phyloP scores from a whole-genome alignment of 2,329 filamentous ascomycete genomes.

The Pyrenophora graminea region DNA sequence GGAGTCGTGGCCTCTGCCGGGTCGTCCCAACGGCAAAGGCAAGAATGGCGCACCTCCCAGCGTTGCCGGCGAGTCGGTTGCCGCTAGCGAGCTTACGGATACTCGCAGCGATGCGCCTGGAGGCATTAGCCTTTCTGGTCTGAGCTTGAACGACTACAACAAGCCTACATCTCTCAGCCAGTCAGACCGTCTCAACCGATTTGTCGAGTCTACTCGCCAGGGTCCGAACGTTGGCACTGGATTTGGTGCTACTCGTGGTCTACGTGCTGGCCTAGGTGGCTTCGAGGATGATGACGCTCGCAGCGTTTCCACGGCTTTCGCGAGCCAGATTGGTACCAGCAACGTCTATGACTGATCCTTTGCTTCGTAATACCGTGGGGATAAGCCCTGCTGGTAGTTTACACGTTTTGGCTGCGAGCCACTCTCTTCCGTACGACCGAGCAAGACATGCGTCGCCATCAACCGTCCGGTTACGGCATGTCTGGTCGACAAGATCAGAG shows the following conservation, averaged over 20 bases:
- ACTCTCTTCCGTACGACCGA: slow-evolving; percentile 8
- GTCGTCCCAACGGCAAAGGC: slow-evolving; percentile 69
- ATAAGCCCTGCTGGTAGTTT: slow-evolving; percentile 1
- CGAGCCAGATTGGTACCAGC: slow-evolving; percentile 85
- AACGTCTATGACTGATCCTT: slow-evolving; percentile 60
- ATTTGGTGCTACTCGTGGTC: slow-evolving; percentile 50
- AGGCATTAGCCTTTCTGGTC: slow-evolving; percentile 84
- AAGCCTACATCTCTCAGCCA: slow-evolving; percentile 76
- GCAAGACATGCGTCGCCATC: slow-evolving; percentile 7
- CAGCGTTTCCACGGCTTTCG: slow-evolving; percentile 94
- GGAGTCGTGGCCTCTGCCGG: slow-evolving; percentile 86
- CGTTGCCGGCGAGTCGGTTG: slow-evolving; percentile 88
- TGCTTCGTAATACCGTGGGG: slow-evolving; percentile 1
- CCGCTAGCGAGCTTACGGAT: slow-evolving; percentile 88
- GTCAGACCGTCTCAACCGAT: slow-evolving; percentile 89
- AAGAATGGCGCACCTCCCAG: slow-evolving; percentile 70
- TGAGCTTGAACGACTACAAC: slow-evolving; percentile 72
- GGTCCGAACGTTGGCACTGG: slow-evolving; percentile 50
- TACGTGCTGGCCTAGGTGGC: slow-evolving; percentile 49
- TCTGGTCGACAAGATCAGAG: slow-evolving; percentile 2
- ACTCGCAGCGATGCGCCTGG: slow-evolving; percentile 77
- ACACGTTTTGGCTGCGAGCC: slow-evolving; percentile 18
- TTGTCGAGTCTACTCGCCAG: slow-evolving; percentile 83
- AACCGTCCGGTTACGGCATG: slow-evolving; percentile 1
- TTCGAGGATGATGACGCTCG: slow-evolving; percentile 87